Evolutionary conservation across 2,329 filamentous ascomycete species (phyloP), one percentile per base, ranked within the genome.

Genomic region (Camillea tinctor): DNA sequence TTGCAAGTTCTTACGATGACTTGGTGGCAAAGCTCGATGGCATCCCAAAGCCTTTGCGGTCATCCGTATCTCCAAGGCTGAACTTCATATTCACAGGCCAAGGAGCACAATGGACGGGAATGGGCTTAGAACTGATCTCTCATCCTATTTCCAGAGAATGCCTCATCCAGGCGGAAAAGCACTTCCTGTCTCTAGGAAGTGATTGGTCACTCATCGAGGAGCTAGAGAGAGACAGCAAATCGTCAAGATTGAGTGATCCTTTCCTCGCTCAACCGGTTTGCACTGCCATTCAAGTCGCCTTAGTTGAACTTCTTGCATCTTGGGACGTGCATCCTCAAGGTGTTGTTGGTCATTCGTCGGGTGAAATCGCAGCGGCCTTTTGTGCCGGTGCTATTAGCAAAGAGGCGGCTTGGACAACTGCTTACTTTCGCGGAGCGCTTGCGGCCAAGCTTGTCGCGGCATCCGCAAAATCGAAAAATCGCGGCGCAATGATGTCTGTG

Each of bases 401-500:
- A 57, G 52, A 67, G 54, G 61, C 58, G 8, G 67, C 65, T 1
- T 71, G 64, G 65, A 64, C 66, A 17, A 54, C 68, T 17, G 65
- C 66, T 1, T 69, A 64, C 52, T 56, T 66, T 26, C 64, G 68
- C 23, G 68, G n/a, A n/a, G n/a, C n/a, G n/a, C n/a, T n/a, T n/a
- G n/a, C n/a, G n/a, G n/a, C n/a, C n/a, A n/a, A n/a, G n/a, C n/a
- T n/a, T n/a, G 67, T 20, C 15, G 22, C 15, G 22, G 50, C n/a
- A 17, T 52, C 7, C 7, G 44, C 44, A 21, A 13, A 4, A 23
- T 30, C 44, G 1, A 40, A 60, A 19, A 11, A 30, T 30, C 7
- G 26, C 13, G 67, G 67, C 1, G 50, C 64, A 3, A 70, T 70
- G 68, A 62, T 70, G 48, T 67, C 62, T 19, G 68, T 67, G 36